These are phyloP conservation scores for Euryodendron excelsum DNA, from an alignment of 148 eudicot species.

Conservation along the genomic window DNA sequence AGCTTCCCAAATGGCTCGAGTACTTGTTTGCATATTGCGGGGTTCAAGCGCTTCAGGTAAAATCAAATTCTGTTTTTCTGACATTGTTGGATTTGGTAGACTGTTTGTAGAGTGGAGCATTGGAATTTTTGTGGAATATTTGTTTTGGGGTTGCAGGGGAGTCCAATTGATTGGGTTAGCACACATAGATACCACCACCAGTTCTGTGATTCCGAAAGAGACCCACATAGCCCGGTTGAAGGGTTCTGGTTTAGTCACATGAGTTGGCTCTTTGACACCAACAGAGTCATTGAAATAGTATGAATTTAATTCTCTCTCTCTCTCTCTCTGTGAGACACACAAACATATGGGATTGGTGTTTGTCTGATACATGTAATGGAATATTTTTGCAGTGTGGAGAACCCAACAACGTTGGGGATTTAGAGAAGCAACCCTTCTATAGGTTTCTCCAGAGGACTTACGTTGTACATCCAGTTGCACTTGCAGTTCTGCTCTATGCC, in stretches of 20 bases:
- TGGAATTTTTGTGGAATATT: background rate
- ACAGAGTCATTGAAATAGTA: constrained; percentile 47
- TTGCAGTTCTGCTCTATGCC: constrained; percentile 55
- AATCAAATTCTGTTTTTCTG: background rate
- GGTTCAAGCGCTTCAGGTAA: constrained; percentile 69
- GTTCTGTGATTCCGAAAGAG: constrained; percentile 64
- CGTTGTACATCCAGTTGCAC: constrained; percentile 50
- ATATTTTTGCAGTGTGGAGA: constrained; percentile 61
- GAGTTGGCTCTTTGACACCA: constrained; percentile 63
- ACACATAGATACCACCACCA: constrained; percentile 83
- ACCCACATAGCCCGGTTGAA: constrained; percentile 85
- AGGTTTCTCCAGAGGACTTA: constrained; percentile 58
- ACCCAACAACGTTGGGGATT: constrained; percentile 65
- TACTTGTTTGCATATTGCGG: constrained; percentile 81
- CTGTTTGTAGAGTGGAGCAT: background rate
- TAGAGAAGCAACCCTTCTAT: constrained; percentile 74
- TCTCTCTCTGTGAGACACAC: background rate
- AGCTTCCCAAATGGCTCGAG: constrained; percentile 85
- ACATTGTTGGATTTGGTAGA: background rate
- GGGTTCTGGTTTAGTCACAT: constrained; percentile 94
- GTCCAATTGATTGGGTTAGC: constrained; percentile 91
- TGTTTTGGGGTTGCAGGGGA: constrained; percentile 42
- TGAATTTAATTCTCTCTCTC: background rate
- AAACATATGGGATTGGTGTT: background rate
- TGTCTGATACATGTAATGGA: background rate